Evolutionary conservation across 768 basidiomycete genomes (phyloP), one percentile per base, ranked within the genome.

Genomic region (Hygrophorus russula): DNA sequence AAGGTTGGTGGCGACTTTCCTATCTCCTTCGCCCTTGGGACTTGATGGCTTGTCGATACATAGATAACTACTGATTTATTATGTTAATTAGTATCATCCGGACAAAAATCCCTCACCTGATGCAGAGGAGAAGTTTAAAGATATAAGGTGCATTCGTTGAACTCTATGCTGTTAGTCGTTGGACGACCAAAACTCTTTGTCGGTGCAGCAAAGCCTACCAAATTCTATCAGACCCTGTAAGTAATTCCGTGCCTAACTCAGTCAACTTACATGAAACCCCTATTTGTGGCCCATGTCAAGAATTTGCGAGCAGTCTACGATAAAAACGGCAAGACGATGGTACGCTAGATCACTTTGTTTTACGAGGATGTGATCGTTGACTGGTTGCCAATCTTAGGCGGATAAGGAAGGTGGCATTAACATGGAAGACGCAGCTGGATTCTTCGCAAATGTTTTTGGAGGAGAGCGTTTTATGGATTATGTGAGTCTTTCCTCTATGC

Each of bases 111-210:
- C 78, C 5, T 84, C 88, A 3, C 73, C 80, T n/a, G 89, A 90
- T 54, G 96, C 94, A 1, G 91, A 92, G 58, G 83, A 87, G 59
- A 92, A 81, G 68, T 99, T 99, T 70, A 94, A 97, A 64, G 88
- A 96, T 36, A 88, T 99, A 56, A 91, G 89, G 87, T 81, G 52
- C 49, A 60, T 59, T 32, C n/a, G 41, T 41, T 18, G 2, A 7
- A 14, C 20, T 24, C 15, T 30, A 12, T 11, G 17, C 7, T 6
- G 18, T 30, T 17, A 3, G 11, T 13, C 11, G 10, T 3, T 19
- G n/a, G 13, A 28, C 34, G 24, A 13, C 30, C n/a, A n/a, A 14
- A 11, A 7, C 17, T 38, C 15, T 37, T 46, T 19, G 15, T 8
- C 44, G 36, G 31, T 51, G 30, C 52, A 89, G 89, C 59, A 92